phyloP scores from a whole-genome alignment of 2,329 filamentous ascomycete species.

The Fusarium gaditjirri region DNA sequence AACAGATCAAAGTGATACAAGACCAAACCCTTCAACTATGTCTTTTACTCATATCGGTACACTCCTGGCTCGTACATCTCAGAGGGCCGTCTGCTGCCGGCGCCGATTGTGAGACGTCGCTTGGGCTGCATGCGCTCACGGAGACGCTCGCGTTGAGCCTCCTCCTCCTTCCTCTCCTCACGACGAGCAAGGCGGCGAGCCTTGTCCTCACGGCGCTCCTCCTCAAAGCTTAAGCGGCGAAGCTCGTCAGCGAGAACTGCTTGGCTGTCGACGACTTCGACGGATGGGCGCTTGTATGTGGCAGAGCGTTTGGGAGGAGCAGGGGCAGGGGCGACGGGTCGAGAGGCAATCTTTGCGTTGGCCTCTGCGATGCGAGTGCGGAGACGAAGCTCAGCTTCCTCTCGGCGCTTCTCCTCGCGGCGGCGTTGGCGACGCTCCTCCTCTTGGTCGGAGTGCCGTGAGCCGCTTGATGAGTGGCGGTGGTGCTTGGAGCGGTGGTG shows the following conservation, averaged over 20 bases:
- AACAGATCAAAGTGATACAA: conserved; percentile 37
- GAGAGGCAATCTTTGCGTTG: conserved; percentile 56
- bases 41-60: conserved; percentile 54
- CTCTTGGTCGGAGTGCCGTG: conserved; percentile 47
- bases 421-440: conserved; percentile 41
- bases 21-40: conserved; percentile 16
- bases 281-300: conserved; percentile 38
- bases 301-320: conserved; percentile 38
- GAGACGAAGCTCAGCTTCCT: conserved; percentile 45
- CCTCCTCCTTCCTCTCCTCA: conserved; percentile 50
- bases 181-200: conserved; percentile 41
- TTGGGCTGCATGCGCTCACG: conserved; percentile 54
- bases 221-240: conserved; percentile 48
- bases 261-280: conserved; percentile 41
- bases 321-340: conserved; percentile 48
- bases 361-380: conserved; percentile 52
- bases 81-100: conserved; percentile 50
- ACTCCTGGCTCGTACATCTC: conserved; percentile 53
- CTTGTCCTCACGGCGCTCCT: conserved; percentile 48
- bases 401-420: conserved; percentile 43
- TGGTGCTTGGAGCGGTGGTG: conserved; percentile 47
- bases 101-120: conserved; percentile 51
- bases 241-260: conserved; percentile 51
- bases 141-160: conserved; percentile 53
- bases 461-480: conserved; percentile 52